A percentile compares a stretch with the other conserved stretches of the same genome.
phyloP scores from a whole-genome alignment of 345 rosid species.

The Populus tremula region DNA sequence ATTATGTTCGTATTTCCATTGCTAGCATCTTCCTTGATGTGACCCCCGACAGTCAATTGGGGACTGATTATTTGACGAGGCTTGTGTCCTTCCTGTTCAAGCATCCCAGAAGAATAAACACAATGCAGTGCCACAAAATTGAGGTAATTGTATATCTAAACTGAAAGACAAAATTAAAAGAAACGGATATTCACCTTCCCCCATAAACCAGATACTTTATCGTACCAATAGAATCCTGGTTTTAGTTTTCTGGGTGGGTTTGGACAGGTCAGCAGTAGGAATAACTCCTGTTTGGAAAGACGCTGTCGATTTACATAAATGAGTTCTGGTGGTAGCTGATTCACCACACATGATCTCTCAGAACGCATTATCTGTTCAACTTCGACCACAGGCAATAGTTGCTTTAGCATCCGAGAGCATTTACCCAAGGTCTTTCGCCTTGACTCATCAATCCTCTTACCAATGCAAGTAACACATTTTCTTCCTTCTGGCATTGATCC shows the following conservation, averaged over 20 bases:
- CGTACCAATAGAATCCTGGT: conserved; percentile 89
- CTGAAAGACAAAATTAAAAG: background rate
- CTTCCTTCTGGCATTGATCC: conserved; percentile 94
- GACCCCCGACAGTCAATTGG: conserved; percentile 51
- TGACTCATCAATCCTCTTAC: conserved; percentile 60
- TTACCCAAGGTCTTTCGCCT: conserved; percentile 58
- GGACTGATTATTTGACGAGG: conserved; percentile 77
- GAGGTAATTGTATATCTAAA: background rate
- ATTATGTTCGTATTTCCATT: conserved; percentile 62
- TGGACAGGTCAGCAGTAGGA: conserved; percentile 49
- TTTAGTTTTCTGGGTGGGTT: conserved; percentile 70
- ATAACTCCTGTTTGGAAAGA: conserved; percentile 51
- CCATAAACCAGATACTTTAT: conserved; percentile 78
- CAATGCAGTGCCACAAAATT: conserved; percentile 6
- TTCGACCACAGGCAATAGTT: conserved; percentile 43
- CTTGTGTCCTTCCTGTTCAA: conserved; percentile 65
- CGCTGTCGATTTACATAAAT: conserved; percentile 52
- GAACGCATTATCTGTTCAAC: conserved; percentile 52
- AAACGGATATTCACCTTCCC: conserved; percentile 63
- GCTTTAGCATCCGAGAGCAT: conserved; percentile 59
- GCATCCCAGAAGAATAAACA: conserved; percentile 16
- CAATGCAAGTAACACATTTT: conserved; percentile 73
- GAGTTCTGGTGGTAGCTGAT: conserved; percentile 69
- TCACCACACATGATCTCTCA: conserved; percentile 55
- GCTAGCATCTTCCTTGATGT: conserved; percentile 48